A percentile compares a stretch with the other conserved stretches of the same genome.
phyloP scores from a whole-genome alignment of 805 yeast genomes.

The Lachancea meyersii region DNA sequence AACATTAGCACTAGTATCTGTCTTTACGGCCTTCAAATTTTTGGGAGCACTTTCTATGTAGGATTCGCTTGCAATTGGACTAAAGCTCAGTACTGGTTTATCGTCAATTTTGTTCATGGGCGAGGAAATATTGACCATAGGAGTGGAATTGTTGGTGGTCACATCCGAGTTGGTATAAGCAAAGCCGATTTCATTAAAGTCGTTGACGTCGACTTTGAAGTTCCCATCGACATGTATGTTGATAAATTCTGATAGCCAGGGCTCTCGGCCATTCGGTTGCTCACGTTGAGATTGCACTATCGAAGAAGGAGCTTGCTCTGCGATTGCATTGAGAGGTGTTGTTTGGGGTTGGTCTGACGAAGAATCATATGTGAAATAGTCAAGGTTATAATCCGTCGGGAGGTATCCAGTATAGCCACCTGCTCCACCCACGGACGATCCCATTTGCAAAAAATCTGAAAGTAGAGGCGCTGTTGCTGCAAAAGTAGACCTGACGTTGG shows the following conservation, averaged over 20 bases:
- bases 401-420: constrained; percentile 31
- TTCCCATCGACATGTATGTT: constrained; percentile 58
- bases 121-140: constrained; percentile 1
- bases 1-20: not conserved
- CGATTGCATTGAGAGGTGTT: not conserved
- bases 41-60: not conserved
- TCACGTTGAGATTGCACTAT: too few species aligned
- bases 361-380: constrained; percentile 29
- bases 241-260: constrained; percentile 68
- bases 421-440: constrained; percentile 36
- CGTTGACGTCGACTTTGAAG: constrained; percentile 41
- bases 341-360: constrained; percentile 3
- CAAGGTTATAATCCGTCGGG: constrained; percentile 27
- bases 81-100: not conserved
- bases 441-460: constrained; percentile 37
- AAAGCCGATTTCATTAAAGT: constrained; percentile 57
- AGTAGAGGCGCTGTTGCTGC: constrained; percentile 33
- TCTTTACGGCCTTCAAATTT: too few species aligned
- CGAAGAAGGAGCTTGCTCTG: not conserved
- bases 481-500: constrained; percentile 15
- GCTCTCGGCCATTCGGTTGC: constrained; percentile 8
- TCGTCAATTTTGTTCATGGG: constrained; percentile 1
- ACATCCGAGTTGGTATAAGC: constrained; percentile 10
- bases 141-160: constrained; percentile 7
- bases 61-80: not conserved